Conservation (phyloP, 2,329 filamentous ascomycete species). For the Penicillium sp. region DNA sequence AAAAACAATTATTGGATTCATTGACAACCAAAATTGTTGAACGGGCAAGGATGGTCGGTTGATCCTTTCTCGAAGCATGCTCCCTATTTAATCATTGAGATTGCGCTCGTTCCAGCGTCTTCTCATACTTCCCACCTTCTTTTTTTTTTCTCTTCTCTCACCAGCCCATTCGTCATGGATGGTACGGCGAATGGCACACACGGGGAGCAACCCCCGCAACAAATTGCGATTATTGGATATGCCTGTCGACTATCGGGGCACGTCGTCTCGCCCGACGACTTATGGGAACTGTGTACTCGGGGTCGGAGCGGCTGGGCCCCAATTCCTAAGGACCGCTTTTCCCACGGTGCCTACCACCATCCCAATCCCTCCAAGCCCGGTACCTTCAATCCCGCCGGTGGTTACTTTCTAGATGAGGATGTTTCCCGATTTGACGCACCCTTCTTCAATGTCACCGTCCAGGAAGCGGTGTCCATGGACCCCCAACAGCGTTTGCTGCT, state of each 20-base stretch:
- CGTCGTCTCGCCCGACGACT: constrained; percentile 21
- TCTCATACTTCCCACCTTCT: not conserved
- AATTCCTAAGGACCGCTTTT: constrained; percentile 24
- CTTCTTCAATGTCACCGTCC: constrained; percentile 26
- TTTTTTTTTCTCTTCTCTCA: not conserved
- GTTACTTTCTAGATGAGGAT: constrained; percentile 28
- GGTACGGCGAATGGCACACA: constrained; percentile 9
- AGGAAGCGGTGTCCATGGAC: constrained; percentile 28
- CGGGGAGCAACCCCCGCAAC: constrained; percentile 6
- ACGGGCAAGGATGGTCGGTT: not conserved
- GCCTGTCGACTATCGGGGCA: constrained; percentile 26
- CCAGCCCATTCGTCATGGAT: constrained; percentile 7
- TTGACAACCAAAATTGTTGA: not conserved
- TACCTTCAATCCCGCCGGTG: constrained; percentile 22
- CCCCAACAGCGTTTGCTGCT: constrained; percentile 27
- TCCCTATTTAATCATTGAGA: constrained; percentile 6
- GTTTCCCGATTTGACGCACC: constrained; percentile 26
- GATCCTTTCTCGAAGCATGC: not conserved
- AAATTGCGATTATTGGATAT: constrained; percentile 28
- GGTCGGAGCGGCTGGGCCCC: constrained; percentile 22
- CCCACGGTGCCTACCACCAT: constrained; percentile 21
- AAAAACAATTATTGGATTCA: not conserved
- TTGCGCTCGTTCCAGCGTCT: not conserved
- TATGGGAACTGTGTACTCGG: constrained; percentile 26
- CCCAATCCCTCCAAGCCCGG: constrained; percentile 24